Conservation (phyloP, 2,329 filamentous ascomycete genomes). For the Apiospora saccharicola region DNA sequence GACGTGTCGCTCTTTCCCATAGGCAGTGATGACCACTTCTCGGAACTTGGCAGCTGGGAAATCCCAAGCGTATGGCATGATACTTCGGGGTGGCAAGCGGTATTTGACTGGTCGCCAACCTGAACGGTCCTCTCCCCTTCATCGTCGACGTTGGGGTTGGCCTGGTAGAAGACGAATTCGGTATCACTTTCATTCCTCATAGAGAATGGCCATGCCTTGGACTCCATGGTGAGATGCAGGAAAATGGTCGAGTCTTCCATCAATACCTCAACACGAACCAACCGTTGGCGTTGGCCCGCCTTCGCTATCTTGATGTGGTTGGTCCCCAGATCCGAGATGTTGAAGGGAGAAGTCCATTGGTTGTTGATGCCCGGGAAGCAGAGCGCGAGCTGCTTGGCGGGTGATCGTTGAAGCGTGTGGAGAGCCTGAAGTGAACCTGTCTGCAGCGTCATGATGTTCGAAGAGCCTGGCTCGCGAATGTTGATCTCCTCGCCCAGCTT, state of each 20-base stretch:
- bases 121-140: conserved; percentile 84
- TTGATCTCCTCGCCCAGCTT: conserved; percentile 88
- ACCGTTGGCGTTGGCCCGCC: conserved; percentile 84
- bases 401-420: conserved; percentile 85
- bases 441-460: conserved; percentile 80
- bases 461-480: conserved; percentile 90
- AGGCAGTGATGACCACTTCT: conserved; percentile 83
- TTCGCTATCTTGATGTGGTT: conserved; percentile 94
- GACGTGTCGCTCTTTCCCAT: conserved; percentile 85
- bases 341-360: conserved; percentile 97
- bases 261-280: conserved; percentile 87
- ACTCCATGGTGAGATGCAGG: conserved; percentile 87
- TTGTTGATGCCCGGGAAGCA: conserved; percentile 96
- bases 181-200: conserved; percentile 98
- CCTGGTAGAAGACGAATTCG: conserved; percentile 96
- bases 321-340: conserved; percentile 92
- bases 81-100: conserved; percentile 88
- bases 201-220: conserved; percentile 96
- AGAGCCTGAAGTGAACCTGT: conserved; percentile 83
- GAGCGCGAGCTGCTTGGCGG: conserved; percentile 87
- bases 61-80: conserved; percentile 99
- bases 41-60: conserved; percentile 98
- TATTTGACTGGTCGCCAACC: conserved; percentile 95
- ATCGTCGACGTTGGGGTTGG: conserved; percentile 90
- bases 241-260: conserved; percentile 96